Evolutionary conservation across 305 asterid species (phyloP).

Genomic region (Caryopteris hybrid): DNA sequence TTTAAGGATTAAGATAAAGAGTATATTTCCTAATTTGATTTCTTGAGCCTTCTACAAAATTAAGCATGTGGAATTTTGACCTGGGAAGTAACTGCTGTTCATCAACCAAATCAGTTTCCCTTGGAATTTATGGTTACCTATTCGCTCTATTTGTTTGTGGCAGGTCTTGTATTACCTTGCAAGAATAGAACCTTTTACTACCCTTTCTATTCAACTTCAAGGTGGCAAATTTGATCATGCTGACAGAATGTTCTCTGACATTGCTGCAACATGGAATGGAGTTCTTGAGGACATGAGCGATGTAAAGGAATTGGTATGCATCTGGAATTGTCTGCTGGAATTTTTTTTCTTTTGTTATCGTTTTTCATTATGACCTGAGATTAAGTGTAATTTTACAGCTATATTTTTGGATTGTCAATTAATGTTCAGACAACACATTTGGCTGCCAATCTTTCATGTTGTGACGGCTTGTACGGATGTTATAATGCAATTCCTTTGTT

Average conservation of each 20-base stretch:
- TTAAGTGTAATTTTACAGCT: slow-evolving; percentile 2
- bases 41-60: slow-evolving; percentile 7
- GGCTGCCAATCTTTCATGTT: slow-evolving; percentile 13
- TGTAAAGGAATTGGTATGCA: slow-evolving; percentile 85
- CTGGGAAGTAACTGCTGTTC: slow-evolving; percentile 11
- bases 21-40: neutral
- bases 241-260: slow-evolving; percentile 95
- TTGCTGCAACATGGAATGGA: slow-evolving; percentile 93
- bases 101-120: slow-evolving; percentile 4
- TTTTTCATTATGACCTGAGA: neutral
- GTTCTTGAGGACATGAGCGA: slow-evolving; percentile 99
- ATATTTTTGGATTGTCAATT: slow-evolving; percentile 9
- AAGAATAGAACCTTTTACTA: slow-evolving; percentile 95
- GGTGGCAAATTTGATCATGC: slow-evolving; percentile 99
- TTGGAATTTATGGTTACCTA: slow-evolving; percentile 17
- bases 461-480: slow-evolving; percentile 7
- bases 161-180: slow-evolving; percentile 94
- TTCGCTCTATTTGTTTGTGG: slow-evolving; percentile 14
- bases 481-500: slow-evolving; percentile 14
- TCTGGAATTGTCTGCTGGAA: slow-evolving; percentile 13
- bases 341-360: neutral
- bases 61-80: slow-evolving; percentile 12
- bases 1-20: slow-evolving; percentile 5
- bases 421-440: slow-evolving; percentile 1
- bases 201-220: slow-evolving; percentile 95